Conservation (phyloP, 2,329 filamentous ascomycete species). For the Calonectria honghensis region DNA sequence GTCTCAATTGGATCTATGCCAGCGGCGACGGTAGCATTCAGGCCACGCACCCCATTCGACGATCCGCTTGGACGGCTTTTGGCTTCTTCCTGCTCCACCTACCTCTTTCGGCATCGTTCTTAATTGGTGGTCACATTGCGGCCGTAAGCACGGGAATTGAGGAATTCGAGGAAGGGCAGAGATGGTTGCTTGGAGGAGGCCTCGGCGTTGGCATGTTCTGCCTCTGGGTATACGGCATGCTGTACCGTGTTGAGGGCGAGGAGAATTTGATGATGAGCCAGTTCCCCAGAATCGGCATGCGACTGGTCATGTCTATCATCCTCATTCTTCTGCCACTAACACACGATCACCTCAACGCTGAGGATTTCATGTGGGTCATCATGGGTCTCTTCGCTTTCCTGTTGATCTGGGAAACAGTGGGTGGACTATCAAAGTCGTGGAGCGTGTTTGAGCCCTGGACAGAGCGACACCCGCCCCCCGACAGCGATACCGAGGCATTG, state of each 20-base stretch:
- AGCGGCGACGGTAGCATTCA: conserved; percentile 67
- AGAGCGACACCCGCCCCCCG: conserved; percentile 53
- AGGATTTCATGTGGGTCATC: conserved; percentile 63
- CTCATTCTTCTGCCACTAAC: conserved; percentile 62
- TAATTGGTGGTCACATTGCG: conserved; percentile 68
- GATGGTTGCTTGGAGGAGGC: conserved; percentile 69
- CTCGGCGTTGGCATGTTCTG: conserved; percentile 67
- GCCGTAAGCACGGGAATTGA: conserved; percentile 63
- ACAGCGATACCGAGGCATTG: conserved; percentile 47
- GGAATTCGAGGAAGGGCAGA: conserved; percentile 64
- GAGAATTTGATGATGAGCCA: conserved; percentile 59
- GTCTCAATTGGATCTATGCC: conserved; percentile 70
- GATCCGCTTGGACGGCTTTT: conserved; percentile 66
- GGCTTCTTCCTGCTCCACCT: conserved; percentile 67
- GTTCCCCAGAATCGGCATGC: conserved; percentile 60
- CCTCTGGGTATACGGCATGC: conserved; percentile 64
- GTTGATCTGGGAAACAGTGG: conserved; percentile 66
- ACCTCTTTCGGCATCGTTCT: conserved; percentile 65
- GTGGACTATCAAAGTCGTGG: conserved; percentile 56
- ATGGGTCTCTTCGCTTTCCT: conserved; percentile 66
- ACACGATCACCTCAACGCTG: conserved; percentile 55
- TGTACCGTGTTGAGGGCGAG: conserved; percentile 64
- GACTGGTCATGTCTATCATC: conserved; percentile 56
- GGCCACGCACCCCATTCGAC: conserved; percentile 66
- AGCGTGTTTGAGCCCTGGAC: conserved; percentile 60